phyloP scores from a whole-genome alignment of 148 eudicot genomes.

The Vaccinium corymbosum region DNA sequence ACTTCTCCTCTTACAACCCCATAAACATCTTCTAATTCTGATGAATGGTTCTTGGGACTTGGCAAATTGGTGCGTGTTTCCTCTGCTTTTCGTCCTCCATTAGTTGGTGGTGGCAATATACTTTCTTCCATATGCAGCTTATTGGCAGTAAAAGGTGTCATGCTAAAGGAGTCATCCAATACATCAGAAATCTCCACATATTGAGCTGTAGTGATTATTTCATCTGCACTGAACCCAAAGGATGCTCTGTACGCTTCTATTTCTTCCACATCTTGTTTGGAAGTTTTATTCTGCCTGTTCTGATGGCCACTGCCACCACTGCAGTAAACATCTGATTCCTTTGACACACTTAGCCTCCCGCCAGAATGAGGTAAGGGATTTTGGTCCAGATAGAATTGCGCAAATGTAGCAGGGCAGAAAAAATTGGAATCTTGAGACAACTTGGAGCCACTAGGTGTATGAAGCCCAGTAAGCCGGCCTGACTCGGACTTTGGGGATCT shows the following conservation, averaged over 20 bases:
- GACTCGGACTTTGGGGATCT: constrained; percentile 45
- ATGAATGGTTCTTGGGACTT: constrained; percentile 33
- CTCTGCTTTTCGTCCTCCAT: constrained; percentile 33
- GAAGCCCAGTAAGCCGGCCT: constrained; percentile 33
- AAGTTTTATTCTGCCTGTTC: constrained; percentile 57
- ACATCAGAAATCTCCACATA: constrained; percentile 91
- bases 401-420: constrained; percentile 97
- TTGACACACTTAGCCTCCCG: constrained; percentile 87
- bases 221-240: constrained; percentile 99
- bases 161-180: constrained; percentile 71
- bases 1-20: constrained; percentile 19
- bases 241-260: constrained; percentile 97
- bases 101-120: constrained; percentile 26
- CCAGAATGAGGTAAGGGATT: constrained; percentile 62
- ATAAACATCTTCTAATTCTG: constrained; percentile 29
- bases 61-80: constrained; percentile 26
- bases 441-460: constrained; percentile 38
- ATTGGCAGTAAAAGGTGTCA: constrained; percentile 50
- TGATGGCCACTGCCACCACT: constrained; percentile 57
- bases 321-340: constrained; percentile 69
- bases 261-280: constrained; percentile 85
- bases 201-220: constrained; percentile 75
- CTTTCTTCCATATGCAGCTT: constrained; percentile 43
- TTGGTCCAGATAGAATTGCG: constrained; percentile 87
- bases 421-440: constrained; percentile 74